Base-by-base conservation (phyloP, 192 early-diverging fungal species). In the Backusella tarrabulga region DNA sequence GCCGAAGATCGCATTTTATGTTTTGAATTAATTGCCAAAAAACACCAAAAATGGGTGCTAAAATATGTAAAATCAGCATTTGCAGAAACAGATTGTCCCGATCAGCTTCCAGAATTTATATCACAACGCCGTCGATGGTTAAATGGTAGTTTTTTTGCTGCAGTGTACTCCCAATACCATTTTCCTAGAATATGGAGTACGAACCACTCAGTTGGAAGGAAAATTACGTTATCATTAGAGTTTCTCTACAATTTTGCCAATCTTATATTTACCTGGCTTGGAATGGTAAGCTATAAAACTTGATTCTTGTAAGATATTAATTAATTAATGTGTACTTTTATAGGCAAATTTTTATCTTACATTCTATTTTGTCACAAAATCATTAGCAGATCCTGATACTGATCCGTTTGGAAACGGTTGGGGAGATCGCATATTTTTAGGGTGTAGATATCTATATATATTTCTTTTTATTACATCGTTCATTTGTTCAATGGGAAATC, bases 121-220 rank as follows among this genome's bases (percentile, higher is more conserved):
- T 96, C 95, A 38, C 98, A 99, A 87, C 91, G 97, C 77, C 91
- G 97, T 67, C 92, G 98, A 83, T 99, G 98, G 98, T 79, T 95
- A 35, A 95, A 95, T 85, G 94, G 94, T 41, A 91, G 89, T 40
- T 93, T 92, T 75, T 95, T 95, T 77, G 94, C 93, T 14, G 85
- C 87, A 12, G 74, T 95, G 11, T 90, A 94, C 81, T 89, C 94
- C 12, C 54, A 91, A 19, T 76, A 76, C 15, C 83, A 95, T 77
- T 92, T 85, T 76, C 63, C 70, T 35, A 81, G 90, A 34, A 92
- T 94, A 38, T 93, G 84, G 74, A 50, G 78, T 35, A 91, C 90
- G 3, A 86, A 84, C 52, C 87, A 88, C 66, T 80, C 84, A 1
- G 46, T 71, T 15, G 68, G 66, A 17, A 77, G 91, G 15, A 92